Evolutionary conservation across 2,329 filamentous ascomycete species (phyloP), one percentile per base, ranked within the genome.

Genomic region (Colletotrichum sp.): DNA sequence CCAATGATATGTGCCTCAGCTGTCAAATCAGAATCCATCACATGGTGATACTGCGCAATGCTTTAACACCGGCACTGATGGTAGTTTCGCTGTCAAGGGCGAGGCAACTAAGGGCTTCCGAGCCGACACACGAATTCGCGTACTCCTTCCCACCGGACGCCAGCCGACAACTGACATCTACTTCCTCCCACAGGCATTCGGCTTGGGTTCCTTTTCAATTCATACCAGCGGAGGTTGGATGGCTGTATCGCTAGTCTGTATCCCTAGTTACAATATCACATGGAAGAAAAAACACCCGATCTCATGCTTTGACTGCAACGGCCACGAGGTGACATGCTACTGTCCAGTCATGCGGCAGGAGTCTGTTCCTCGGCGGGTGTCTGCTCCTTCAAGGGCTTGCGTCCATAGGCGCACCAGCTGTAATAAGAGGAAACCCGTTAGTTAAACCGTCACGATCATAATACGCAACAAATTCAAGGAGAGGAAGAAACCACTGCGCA

Each of bases 141-240:
- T n/a, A 44, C 39, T 44, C 39, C 39, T n/a, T 2, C 39, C 36
- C 39, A 44, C 18, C 39, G 16, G 39, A 44, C 39, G 8, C 16
- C 1, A 6, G 39, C 39, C 8, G 39, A n/a, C 39, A 6, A 18
- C 8, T 3, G 39, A 44, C 3, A n/a, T 44, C 18, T 44, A n/a
- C 39, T 44, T 10, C 39, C 16, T n/a, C 39, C 8, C 39, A n/a
- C n/a, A n/a, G n/a, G n/a, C n/a, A 28, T n/a, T n/a, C 39, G 3
- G 9, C 2, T n/a, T 49, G 39, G 0, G 18, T 49, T 49, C 1
- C 39, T 3, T 0, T 49, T 12, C 0, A 7, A 1, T n/a, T n/a
- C 18, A n/a, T 49, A 5, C 18, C 18, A n/a, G 0, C 0, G 18
- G 2, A 12, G 18, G 39, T 0, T 49, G 18, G 9, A 49, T 12